Conservation (phyloP, 164 flowering plant genomes). For the Piper longum region DNA sequence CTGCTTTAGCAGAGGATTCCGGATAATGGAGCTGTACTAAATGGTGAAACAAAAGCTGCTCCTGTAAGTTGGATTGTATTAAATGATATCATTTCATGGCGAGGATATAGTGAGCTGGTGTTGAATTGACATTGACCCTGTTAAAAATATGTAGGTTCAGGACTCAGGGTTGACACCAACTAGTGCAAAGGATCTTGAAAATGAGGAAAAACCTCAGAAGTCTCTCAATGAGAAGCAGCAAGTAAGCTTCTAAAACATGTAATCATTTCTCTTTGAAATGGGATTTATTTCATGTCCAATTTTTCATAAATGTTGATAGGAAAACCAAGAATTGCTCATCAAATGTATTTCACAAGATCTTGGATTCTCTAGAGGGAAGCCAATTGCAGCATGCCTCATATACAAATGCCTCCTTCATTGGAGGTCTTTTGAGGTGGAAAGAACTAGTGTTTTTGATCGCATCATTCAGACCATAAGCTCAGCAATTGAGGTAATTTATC, state of each 20-base stretch:
- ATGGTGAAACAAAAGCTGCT: constrained; percentile 51
- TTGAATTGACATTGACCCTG: background rate
- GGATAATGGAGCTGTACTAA: constrained; percentile 50
- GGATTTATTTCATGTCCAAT: background rate
- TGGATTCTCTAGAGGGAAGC: constrained; percentile 78
- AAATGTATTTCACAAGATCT: constrained; percentile 80
- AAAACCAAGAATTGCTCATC: constrained; percentile 83
- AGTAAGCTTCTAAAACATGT: constrained; percentile 14
- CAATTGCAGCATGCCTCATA: constrained; percentile 84
- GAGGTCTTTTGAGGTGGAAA: constrained; percentile 98
- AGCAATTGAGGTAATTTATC: constrained; percentile 55
- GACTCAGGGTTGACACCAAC: constrained; percentile 34
- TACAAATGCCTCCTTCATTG: constrained; percentile 97
- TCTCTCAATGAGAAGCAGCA: constrained; percentile 90
- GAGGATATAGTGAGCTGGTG: background rate
- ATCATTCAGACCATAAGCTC: constrained; percentile 83
- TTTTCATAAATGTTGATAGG: constrained; percentile 23
- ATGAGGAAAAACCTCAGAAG: constrained; percentile 80
- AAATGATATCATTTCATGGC: background rate
- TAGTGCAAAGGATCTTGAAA: constrained; percentile 49
- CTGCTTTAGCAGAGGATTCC: constrained; percentile 60
- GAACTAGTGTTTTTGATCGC: constrained; percentile 86
- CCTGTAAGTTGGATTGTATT: constrained; percentile 25
- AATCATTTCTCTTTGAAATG: background rate
- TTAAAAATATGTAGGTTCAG: constrained; percentile 20